Percentiles rank a stretch among this genome's conserved stretches.
phyloP scores from a whole-genome alignment of 164 flowering plant genomes.

The Vitis labrusca region DNA sequence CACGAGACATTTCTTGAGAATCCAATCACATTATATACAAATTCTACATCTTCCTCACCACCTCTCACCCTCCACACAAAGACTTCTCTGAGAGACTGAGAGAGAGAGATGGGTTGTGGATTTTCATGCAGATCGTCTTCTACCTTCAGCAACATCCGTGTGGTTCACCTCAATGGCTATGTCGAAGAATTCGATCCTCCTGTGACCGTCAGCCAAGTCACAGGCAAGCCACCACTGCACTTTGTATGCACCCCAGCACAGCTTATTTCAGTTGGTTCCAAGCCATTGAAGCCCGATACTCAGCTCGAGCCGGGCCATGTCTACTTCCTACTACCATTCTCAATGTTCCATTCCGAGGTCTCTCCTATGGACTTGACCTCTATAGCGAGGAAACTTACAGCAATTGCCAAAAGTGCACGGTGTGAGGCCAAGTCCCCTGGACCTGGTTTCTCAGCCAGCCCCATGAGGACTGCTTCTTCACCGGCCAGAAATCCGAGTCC shows the following conservation, averaged over 20 bases:
- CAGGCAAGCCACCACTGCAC: conserved; percentile 24
- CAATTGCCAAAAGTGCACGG: conserved; percentile 19
- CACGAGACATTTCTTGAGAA: too few relatives aligned
- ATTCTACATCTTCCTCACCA: too few relatives aligned
- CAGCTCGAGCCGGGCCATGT: conserved; percentile 31
- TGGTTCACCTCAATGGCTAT: conserved; percentile 44
- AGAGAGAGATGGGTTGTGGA: conserved; percentile 25
- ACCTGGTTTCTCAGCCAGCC: not conserved
- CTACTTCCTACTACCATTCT: conserved; percentile 42
- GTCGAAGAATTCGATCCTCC: conserved; percentile 39
- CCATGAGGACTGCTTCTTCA: not conserved
- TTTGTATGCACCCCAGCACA: conserved; percentile 43
- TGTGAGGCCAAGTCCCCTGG: not conserved
- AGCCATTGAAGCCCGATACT: conserved; percentile 24
- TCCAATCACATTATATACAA: too few relatives aligned
- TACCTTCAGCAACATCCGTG: conserved; percentile 12
- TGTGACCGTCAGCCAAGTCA: conserved; percentile 28
- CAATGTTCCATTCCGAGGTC: conserved; percentile 24
- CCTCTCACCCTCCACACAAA: too few relatives aligned
- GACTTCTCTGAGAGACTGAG: not conserved
- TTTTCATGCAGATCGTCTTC: conserved; percentile 13
- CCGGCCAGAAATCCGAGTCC: conserved; percentile 2
- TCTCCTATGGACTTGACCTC: conserved; percentile 25
- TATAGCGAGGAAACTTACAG: conserved; percentile 22
- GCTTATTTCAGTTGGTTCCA: conserved; percentile 17